Evolutionary conservation across 208 protist genomes (phyloP).

Genomic region (Trypanosoma scelopori): DNA sequence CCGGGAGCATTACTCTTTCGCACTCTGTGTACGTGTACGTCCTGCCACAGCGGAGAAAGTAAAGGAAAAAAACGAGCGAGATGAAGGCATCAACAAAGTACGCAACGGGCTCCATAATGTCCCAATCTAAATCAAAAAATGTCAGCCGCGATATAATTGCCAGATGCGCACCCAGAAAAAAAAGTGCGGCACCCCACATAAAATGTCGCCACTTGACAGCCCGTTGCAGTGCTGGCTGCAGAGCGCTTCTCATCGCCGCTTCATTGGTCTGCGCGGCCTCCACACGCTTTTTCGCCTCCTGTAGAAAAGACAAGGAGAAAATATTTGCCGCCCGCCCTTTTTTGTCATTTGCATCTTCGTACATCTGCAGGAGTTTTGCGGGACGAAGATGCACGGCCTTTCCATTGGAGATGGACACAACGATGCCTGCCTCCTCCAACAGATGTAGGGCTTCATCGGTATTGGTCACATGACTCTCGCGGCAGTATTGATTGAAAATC

Average conservation of each 20-base stretch:
- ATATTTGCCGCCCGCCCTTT: background rate
- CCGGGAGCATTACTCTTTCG: slow-evolving; percentile 48
- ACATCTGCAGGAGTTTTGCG: slow-evolving; percentile 48
- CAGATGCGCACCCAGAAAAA: slow-evolving; percentile 65
- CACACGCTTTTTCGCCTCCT: slow-evolving; percentile 40
- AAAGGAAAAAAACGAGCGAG: slow-evolving; percentile 66
- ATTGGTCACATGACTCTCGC: slow-evolving; percentile 48
- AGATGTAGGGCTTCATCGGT: slow-evolving; percentile 37
- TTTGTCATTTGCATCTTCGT: slow-evolving; percentile 5
- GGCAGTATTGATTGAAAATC: slow-evolving; percentile 57
- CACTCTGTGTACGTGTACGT: slow-evolving; percentile 60
- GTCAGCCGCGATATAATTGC: slow-evolving; percentile 83
- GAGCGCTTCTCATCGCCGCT: slow-evolving; percentile 32
- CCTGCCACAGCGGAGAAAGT: slow-evolving; percentile 51
- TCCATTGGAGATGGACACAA: slow-evolving; percentile 55
- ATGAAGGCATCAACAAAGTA: slow-evolving; percentile 73
- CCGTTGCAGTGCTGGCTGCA: slow-evolving; percentile 47
- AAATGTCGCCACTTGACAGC: slow-evolving; percentile 55
- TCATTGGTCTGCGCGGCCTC: slow-evolving; percentile 35
- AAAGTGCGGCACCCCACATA: slow-evolving; percentile 62
- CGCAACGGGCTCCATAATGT: slow-evolving; percentile 89
- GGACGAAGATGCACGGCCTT: slow-evolving; percentile 59
- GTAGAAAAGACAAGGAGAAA: slow-evolving; percentile 36
- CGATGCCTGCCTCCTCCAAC: slow-evolving; percentile 47
- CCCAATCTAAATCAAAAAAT: slow-evolving; percentile 89